Percentiles rank a stretch among this genome's conserved stretches.
These are phyloP conservation scores for Haberlea rhodopensis DNA, from an alignment of 257 asterid species.

Conservation along the genomic window DNA sequence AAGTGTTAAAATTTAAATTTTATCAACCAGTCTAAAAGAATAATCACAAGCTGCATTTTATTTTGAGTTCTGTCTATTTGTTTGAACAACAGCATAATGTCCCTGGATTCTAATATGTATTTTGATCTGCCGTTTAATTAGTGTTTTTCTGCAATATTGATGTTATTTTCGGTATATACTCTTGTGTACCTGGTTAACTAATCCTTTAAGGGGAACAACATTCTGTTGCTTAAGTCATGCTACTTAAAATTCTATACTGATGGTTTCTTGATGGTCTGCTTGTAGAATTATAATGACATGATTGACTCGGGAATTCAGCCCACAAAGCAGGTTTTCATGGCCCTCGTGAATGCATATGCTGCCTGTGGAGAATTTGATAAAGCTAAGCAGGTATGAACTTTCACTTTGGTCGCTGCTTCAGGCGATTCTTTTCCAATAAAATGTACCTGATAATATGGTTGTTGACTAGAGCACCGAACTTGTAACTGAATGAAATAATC, in stretches of 20 bases:
- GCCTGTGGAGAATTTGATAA: conserved; percentile 65
- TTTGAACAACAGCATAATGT: too few relatives aligned
- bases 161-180: not conserved
- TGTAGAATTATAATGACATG: conserved; percentile 61
- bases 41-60: conserved; percentile 6
- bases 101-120: too few relatives aligned
- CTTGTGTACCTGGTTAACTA: not conserved
- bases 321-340: conserved; percentile 67
- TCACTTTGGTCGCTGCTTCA: conserved; percentile 20
- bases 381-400: conserved; percentile 66
- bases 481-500: not conserved
- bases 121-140: not conserved
- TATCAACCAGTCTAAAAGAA: conserved; percentile 6
- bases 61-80: too few relatives aligned
- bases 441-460: conserved; percentile 8
- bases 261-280: conserved; percentile 34
- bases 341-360: conserved; percentile 84
- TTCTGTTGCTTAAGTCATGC: conserved; percentile 20
- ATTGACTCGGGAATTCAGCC: conserved; percentile 42
- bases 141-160: not conserved
- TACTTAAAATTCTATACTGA: conserved; percentile 25
- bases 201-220: not conserved
- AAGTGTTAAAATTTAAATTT: conserved; percentile 14
- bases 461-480: not conserved
- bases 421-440: conserved; percentile 15